Base-by-base conservation (phyloP, 2,329 filamentous ascomycete genomes). In the Trichophyton benhamiae region DNA sequence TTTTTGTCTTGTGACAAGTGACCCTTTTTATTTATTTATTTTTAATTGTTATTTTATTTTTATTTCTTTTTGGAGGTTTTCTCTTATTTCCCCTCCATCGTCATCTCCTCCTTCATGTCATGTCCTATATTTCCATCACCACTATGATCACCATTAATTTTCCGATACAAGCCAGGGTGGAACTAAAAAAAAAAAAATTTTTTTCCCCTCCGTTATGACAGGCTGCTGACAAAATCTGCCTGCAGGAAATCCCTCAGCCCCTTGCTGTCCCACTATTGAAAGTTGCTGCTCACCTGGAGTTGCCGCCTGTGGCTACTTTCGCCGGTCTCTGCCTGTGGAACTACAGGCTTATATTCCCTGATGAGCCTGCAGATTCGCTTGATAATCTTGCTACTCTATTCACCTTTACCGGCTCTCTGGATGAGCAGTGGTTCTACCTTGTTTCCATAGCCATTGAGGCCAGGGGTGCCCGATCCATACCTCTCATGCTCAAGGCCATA, bases 351-450 rank as follows among this genome's bases (percentile, higher is more conserved):
- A 82, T 97, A 60, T 96, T 97, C 71, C 77, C 85, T 63, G 84
- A 89, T 64, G 91, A 96, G 73, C 82, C 83, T 41, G 84, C 94
- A 62, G 89, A 95, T 70, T 84, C 85, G 65, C 81, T 97, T 53
- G 87, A 94, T 70, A 97, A 99, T 68, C 81, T 99, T 61, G 86
- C 89, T 46, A 94, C 89, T 1, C 80, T 97, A 63, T 84, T 86
- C 69, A 96, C 94, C 15, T 95, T 96, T 71, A 97, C 94, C 15
- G 94, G 94, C 58, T 91, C 91, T 6, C 79, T 95, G 61, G 94
- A 99, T 71, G 94, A 99, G 76, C 96, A 94, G 65, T 99, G 94
- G 94, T 99, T 99, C 72, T 99, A 97, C 72, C 81, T 99, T 11
- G 85, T 97, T 59, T 96, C 91, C 0, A 89, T 96, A 2, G 94